Evolutionary conservation across 1,139 yeast genomes (phyloP), one percentile per base, ranked within the genome.

Genomic region (Candida sojae): DNA sequence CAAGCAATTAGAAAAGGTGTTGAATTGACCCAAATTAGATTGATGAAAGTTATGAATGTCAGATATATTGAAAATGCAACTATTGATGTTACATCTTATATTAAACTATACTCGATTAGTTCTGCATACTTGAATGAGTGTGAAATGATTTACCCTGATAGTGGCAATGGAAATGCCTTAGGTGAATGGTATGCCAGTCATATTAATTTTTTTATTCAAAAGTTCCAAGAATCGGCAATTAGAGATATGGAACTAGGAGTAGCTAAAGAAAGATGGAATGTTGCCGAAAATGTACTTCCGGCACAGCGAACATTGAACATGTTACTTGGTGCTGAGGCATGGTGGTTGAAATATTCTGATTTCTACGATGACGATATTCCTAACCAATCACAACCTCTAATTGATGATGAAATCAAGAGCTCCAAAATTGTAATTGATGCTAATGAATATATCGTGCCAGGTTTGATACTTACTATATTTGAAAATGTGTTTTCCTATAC

Each of bases 261-360:
- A 54, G 93, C 88, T 48, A 72, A 72, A 45, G 98, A 92, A 56
- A 71, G 71, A 21, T 93, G 99, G 99, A 82, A 80, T 48, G 96
- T 92, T 49, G 79, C 78, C 5, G 60, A 66, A 0, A 63, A 61
- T 33, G 38, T 54, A 0, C 57, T 66, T 0, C 62, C 66, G 1
- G 61, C 80, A 3, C 97, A 90, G 61, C 54, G 46, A 0, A 57
- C 70, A 5, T 76, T 86, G 3, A 81, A 86, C 59, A 79, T 79
- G 46, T 72, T 91, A 8, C 68, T 81, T 0, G 75, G 76, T 6
- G 59, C 68, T 3, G 74, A 73, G 0, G 66, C 70, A 0, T 57
- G 60, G 12, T 87, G 93, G 93, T 58, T 71, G 21, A 56, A 62
- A 10, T 54, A 68, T 6, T 63, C 78, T 51, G 70, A 73, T 47